Percentiles rank a stretch among this genome's conserved stretches.
These are phyloP conservation scores for Chrysanthemum lavandulifolium DNA, from an alignment of 129 eudicot genomes.

Conservation along the genomic window DNA sequence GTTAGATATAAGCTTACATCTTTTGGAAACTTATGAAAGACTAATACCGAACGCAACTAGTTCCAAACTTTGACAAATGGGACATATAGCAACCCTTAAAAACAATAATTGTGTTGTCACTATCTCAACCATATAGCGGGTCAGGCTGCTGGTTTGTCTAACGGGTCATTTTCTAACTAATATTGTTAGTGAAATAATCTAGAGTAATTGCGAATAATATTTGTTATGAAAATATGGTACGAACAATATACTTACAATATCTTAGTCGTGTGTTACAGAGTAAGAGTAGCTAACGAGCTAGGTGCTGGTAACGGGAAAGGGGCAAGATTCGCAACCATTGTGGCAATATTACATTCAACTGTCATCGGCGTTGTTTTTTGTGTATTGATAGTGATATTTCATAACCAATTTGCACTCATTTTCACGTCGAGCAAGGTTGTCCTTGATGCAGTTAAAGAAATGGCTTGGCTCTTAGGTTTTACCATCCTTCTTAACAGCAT, in stretches of 20 bases:
- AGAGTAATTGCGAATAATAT: background rate
- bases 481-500: conserved; percentile 83
- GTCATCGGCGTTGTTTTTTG: conserved; percentile 53
- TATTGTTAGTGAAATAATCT: no score
- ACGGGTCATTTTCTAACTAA: no score
- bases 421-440: conserved; percentile 63
- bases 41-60: no score
- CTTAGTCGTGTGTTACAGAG: conserved; percentile 37
- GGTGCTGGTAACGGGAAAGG: conserved; percentile 76
- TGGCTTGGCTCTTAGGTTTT: conserved; percentile 63
- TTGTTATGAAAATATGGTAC: background rate
- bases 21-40: no score
- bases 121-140: no score
- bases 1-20: no score
- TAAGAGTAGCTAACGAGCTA: conserved; percentile 83
- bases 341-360: conserved; percentile 55
- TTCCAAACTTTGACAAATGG: no score
- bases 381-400: conserved; percentile 46
- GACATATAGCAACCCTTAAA: no score
- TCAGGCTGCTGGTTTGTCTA: no score
- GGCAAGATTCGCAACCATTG: conserved; percentile 71
- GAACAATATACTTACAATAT: background rate
- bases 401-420: conserved; percentile 41
- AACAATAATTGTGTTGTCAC: no score
- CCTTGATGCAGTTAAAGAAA: conserved; percentile 48